Evolutionary conservation across 768 basidiomycete genomes (phyloP).

Genomic region (Scleroderma citrinum): DNA sequence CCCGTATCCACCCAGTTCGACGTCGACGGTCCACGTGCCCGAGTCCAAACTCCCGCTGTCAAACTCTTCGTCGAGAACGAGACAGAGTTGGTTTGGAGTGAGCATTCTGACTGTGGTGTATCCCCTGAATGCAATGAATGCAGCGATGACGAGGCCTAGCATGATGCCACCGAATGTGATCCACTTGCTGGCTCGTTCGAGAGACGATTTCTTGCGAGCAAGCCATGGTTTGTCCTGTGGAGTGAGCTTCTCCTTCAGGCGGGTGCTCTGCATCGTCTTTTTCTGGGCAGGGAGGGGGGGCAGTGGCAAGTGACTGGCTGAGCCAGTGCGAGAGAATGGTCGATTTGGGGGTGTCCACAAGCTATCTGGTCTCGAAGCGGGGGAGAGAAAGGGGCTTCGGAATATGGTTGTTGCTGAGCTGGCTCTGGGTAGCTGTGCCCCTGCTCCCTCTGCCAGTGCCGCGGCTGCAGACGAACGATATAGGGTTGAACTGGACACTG

Average conservation of each 20-base stretch:
- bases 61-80: constrained; percentile 48
- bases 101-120: constrained; percentile 36
- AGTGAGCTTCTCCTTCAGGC: constrained; percentile 46
- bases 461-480: constrained; percentile 27
- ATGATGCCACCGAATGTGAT: constrained; percentile 38
- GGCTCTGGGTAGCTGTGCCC: constrained; percentile 32
- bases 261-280: constrained; percentile 37
- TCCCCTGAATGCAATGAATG: constrained; percentile 40
- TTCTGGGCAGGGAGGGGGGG: constrained; percentile 37
- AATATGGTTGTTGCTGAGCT: constrained; percentile 44
- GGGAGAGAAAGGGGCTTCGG: constrained; percentile 65
- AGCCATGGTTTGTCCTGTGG: constrained; percentile 44
- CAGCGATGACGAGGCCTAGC: constrained; percentile 38
- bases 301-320: constrained; percentile 27
- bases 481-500: constrained; percentile 19
- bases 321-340: constrained; percentile 22
- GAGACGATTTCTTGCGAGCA: constrained; percentile 27
- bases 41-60: constrained; percentile 34
- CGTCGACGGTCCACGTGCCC: constrained; percentile 41
- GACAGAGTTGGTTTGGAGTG: constrained; percentile 31
- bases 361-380: constrained; percentile 57
- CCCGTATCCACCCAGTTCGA: constrained; percentile 52
- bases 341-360: constrained; percentile 58
- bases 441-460: constrained; percentile 7
- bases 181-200: constrained; percentile 39